A percentile compares a stretch with the other conserved stretches of the same genome.
phyloP scores from a whole-genome alignment of 2,329 filamentous ascomycete genomes.

The Aureobasidium sp. region DNA sequence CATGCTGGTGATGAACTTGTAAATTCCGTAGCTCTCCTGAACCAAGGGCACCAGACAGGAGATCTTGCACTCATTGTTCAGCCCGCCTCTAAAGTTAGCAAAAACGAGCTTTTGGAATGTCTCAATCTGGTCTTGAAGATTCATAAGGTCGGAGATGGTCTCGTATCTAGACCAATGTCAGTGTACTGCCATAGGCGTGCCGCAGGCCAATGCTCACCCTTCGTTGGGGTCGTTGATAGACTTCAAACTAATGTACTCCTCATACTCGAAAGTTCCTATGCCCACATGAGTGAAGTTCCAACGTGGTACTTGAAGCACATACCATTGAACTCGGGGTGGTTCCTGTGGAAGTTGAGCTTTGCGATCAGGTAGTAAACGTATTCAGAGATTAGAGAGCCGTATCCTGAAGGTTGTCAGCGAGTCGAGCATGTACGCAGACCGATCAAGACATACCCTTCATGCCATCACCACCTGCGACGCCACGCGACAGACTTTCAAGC shows the following conservation, averaged over 20 bases:
- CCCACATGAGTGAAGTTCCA: not conserved
- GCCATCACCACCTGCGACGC: slow-evolving; percentile 65
- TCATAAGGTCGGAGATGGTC: slow-evolving; percentile 95
- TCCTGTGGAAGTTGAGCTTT: slow-evolving; percentile 92
- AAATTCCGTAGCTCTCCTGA: slow-evolving; percentile 97
- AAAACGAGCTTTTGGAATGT: slow-evolving; percentile 98
- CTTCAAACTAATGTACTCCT: slow-evolving; percentile 97
- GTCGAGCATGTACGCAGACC: not conserved
- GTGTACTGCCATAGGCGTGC: not conserved
- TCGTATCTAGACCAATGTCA: slow-evolving; percentile 46
- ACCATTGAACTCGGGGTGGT: slow-evolving; percentile 89
- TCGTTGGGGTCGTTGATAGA: slow-evolving; percentile 98
- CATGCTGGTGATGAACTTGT: slow-evolving; percentile 99
- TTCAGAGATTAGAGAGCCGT: slow-evolving; percentile 87
- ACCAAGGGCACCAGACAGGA: slow-evolving; percentile 88
- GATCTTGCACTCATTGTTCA: slow-evolving; percentile 95
- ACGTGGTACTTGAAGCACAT: not conserved
- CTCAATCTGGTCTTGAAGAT: slow-evolving; percentile 94
- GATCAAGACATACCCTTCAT: slow-evolving; percentile 15
- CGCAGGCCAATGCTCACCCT: slow-evolving; percentile 37
- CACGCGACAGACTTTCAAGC: slow-evolving; percentile 86
- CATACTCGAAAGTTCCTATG: slow-evolving; percentile 87
- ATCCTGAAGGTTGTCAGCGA: slow-evolving; percentile 42
- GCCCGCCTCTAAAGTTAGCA: slow-evolving; percentile 83
- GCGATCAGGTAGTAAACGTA: slow-evolving; percentile 93